Conservation (phyloP, 2,329 filamentous ascomycete species). For the Colletotrichum abscissum region DNA sequence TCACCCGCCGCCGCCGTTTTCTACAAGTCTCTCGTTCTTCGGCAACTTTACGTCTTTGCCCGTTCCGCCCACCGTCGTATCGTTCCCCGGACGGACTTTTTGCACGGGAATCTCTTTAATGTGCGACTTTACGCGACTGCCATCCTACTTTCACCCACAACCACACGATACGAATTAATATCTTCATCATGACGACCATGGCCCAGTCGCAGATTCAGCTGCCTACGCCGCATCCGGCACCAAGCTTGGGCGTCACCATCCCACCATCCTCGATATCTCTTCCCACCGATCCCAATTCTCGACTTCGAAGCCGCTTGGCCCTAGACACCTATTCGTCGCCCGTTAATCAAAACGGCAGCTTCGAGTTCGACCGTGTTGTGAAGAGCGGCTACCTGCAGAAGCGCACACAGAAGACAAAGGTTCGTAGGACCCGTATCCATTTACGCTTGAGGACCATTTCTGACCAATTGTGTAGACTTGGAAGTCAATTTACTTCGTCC, state of each 20-base stretch:
- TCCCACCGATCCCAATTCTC: conserved; percentile 40
- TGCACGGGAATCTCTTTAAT: conserved; percentile 28
- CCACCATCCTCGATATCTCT: conserved; percentile 36
- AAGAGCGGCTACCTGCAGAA: conserved; percentile 90
- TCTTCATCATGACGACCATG: conserved; percentile 20
- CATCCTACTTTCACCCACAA: conserved; percentile 11
- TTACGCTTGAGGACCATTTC: background rate
- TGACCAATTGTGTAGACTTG: conserved; percentile 71
- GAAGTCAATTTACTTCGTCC: conserved; percentile 89
- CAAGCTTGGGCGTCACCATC: conserved; percentile 37
- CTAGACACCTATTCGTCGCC: conserved; percentile 78
- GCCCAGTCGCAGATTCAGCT: conserved; percentile 31
- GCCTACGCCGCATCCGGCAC: conserved; percentile 23
- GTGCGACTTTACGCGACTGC: conserved; percentile 27
- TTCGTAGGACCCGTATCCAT: conserved; percentile 48
- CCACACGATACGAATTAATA: conserved; percentile 10
- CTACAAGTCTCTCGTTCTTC: background rate
- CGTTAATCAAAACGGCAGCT: conserved; percentile 94
- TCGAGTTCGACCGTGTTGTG: conserved; percentile 93
- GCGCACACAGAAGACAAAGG: conserved; percentile 94
- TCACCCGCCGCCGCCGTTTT: conserved; percentile 17
- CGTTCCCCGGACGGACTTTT: background rate
- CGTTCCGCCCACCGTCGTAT: background rate
- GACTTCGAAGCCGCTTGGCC: conserved; percentile 57
- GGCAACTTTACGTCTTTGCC: background rate